phyloP scores from a whole-genome alignment of 23 red algal species.

The Gracilaria vermiculophylla region DNA sequence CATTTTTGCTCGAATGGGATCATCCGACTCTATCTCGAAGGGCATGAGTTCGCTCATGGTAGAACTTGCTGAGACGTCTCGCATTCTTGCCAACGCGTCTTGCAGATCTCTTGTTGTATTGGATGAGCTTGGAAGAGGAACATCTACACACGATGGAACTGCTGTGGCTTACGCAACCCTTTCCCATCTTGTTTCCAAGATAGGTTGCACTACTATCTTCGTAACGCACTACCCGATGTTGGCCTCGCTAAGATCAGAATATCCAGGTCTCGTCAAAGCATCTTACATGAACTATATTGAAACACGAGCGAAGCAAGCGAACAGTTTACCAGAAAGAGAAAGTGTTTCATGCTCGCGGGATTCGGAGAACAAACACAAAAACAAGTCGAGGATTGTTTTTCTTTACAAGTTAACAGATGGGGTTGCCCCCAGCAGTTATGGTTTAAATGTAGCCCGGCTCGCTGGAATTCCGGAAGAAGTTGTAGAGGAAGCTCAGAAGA shows the following conservation, averaged over 20 bases:
- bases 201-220: slow-evolving; percentile 81
- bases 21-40: slow-evolving; percentile 77
- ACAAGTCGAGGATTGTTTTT: slow-evolving; percentile 58
- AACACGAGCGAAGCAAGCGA: not conserved
- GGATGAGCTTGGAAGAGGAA: slow-evolving; percentile 97
- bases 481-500: slow-evolving; percentile 22
- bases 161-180: slow-evolving; percentile 93
- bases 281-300: slow-evolving; percentile 54
- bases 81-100: slow-evolving; percentile 75
- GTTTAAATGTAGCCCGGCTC: slow-evolving; percentile 75
- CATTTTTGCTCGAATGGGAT: slow-evolving; percentile 90
- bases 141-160: slow-evolving; percentile 91
- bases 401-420: slow-evolving; percentile 83
- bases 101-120: slow-evolving; percentile 81
- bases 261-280: slow-evolving; percentile 4
- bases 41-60: slow-evolving; percentile 96
- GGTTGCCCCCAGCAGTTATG: slow-evolving; percentile 63
- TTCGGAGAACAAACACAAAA: not conserved
- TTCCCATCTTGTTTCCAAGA: slow-evolving; percentile 54
- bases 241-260: not conserved
- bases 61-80: slow-evolving; percentile 89
- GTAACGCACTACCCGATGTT: slow-evolving; percentile 77
- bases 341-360: not conserved
- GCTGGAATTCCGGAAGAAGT: slow-evolving; percentile 58
- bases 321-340: not conserved